phyloP scores from a whole-genome alignment of 176 grass and related monocot species.

The Raddia guianensis region DNA sequence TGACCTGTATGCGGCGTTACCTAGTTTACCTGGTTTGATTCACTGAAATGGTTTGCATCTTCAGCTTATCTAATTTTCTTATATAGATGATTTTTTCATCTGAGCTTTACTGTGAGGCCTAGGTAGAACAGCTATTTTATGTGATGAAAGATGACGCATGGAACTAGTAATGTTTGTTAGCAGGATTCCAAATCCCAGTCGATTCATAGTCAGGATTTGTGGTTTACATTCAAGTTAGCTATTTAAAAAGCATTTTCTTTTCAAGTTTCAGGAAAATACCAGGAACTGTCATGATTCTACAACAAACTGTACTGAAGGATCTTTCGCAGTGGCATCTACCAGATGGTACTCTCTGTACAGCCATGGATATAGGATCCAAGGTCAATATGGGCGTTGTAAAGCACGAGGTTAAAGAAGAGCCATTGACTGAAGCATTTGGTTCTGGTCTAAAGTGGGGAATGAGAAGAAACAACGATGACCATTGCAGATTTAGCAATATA shows the following conservation, averaged over 20 bases:
- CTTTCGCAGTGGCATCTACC: slow-evolving; percentile 86
- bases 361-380: slow-evolving; percentile 34
- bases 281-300: too few relatives aligned
- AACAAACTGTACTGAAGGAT: slow-evolving; percentile 53
- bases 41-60: slow-evolving; percentile 8
- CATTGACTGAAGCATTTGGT: slow-evolving; percentile 23
- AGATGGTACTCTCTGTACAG: slow-evolving; percentile 69
- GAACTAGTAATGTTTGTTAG: slow-evolving; percentile 9
- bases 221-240: slow-evolving; percentile 19
- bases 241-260: too few relatives aligned
- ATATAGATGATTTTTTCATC: neutral
- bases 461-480: slow-evolving; percentile 45
- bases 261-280: too few relatives aligned
- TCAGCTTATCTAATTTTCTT: slow-evolving; percentile 26
- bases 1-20: neutral
- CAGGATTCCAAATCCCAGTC: slow-evolving; percentile 28
- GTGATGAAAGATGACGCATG: slow-evolving; percentile 6
- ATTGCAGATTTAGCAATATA: slow-evolving; percentile 49
- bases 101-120: neutral
- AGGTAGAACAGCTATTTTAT: neutral
- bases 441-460: slow-evolving; percentile 58
- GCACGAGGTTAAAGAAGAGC: slow-evolving; percentile 57
- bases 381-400: slow-evolving; percentile 34
- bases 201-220: slow-evolving; percentile 13
- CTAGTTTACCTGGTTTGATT: slow-evolving; percentile 2